These are phyloP conservation scores for Torulaspora globosa DNA, from an alignment of 1,139 yeast species.

Conservation along the genomic window DNA sequence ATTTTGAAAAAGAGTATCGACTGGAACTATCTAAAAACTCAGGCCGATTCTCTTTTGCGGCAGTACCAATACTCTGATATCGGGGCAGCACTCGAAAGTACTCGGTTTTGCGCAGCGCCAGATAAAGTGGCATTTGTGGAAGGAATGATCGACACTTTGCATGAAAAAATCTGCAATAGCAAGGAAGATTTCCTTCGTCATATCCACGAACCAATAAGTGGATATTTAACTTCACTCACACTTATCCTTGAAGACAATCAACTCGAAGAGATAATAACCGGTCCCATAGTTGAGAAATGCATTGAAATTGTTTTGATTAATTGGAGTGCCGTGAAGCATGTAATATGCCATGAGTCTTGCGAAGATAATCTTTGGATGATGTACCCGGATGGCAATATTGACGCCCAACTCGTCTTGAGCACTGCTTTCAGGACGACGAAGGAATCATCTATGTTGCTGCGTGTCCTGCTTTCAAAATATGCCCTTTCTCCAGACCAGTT, in stretches of 20 bases:
- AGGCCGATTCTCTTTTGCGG: slow-evolving; percentile 47
- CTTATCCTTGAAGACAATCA: slow-evolving; percentile 44
- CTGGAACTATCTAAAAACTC: slow-evolving; percentile 33
- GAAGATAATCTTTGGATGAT: slow-evolving; percentile 55
- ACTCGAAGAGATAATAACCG: slow-evolving; percentile 14
- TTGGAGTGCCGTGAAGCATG: slow-evolving; percentile 54
- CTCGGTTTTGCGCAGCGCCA: slow-evolving; percentile 39
- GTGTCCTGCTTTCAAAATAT: slow-evolving; percentile 37
- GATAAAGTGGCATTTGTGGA: slow-evolving; percentile 27
- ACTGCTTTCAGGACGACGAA: slow-evolving; percentile 85
- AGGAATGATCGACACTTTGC: slow-evolving; percentile 38
- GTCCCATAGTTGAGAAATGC: slow-evolving; percentile 20
- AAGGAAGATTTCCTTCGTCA: slow-evolving; percentile 40
- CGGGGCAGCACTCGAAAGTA: slow-evolving; percentile 65
- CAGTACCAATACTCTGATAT: slow-evolving; percentile 77
- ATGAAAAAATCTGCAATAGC: slow-evolving; percentile 35
- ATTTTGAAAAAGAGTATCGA: slow-evolving; percentile 8
- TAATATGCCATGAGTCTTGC: slow-evolving; percentile 65
- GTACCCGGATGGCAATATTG: slow-evolving; percentile 41
- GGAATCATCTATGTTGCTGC: slow-evolving; percentile 60
- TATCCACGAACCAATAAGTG: slow-evolving; percentile 56
- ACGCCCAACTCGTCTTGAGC: slow-evolving; percentile 57
- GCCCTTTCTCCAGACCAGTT: slow-evolving; percentile 33
- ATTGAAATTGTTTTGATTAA: slow-evolving; percentile 36
- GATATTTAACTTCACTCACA: slow-evolving; percentile 55